These are phyloP conservation scores for Gyromitra esculenta DNA, from an alignment of 2,329 filamentous ascomycete species.

Conservation along the genomic window DNA sequence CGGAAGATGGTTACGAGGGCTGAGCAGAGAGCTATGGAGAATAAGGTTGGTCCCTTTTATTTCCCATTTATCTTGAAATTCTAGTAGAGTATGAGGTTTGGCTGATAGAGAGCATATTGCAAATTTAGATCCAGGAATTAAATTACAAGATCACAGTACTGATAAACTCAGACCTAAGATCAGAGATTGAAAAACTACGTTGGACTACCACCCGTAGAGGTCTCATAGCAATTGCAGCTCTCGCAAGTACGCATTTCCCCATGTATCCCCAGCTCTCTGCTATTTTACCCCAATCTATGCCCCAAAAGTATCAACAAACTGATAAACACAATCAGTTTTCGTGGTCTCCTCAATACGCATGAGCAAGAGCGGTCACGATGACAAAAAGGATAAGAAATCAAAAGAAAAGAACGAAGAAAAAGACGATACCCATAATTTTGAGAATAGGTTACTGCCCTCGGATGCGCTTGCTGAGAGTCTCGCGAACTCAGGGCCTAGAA, in stretches of 20 bases:
- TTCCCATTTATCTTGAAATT: background rate
- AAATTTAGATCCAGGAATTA: slow-evolving; percentile 80
- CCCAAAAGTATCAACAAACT: background rate
- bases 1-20: slow-evolving; percentile 90
- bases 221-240: slow-evolving; percentile 68
- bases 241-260: slow-evolving; percentile 62
- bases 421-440: slow-evolving; percentile 51
- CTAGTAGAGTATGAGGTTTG: background rate
- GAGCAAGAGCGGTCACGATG: slow-evolving; percentile 61
- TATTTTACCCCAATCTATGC: background rate
- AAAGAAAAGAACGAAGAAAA: slow-evolving; percentile 59
- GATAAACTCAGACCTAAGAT: slow-evolving; percentile 88
- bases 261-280: slow-evolving; percentile 42
- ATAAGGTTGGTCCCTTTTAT: slow-evolving; percentile 64
- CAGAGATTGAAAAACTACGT: slow-evolving; percentile 87
- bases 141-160: slow-evolving; percentile 95
- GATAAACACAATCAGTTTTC: slow-evolving; percentile 60
- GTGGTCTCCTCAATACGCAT: slow-evolving; percentile 64
- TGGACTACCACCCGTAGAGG: slow-evolving; percentile 81
- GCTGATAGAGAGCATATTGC: background rate
- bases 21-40: slow-evolving; percentile 85
- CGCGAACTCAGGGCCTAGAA: slow-evolving; percentile 24
- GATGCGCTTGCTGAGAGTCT: slow-evolving; percentile 34
- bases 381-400: slow-evolving; percentile 59
- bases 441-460: slow-evolving; percentile 48